Conservation (phyloP, 305 asterid genomes). For the Fraxinus angustifolia region DNA sequence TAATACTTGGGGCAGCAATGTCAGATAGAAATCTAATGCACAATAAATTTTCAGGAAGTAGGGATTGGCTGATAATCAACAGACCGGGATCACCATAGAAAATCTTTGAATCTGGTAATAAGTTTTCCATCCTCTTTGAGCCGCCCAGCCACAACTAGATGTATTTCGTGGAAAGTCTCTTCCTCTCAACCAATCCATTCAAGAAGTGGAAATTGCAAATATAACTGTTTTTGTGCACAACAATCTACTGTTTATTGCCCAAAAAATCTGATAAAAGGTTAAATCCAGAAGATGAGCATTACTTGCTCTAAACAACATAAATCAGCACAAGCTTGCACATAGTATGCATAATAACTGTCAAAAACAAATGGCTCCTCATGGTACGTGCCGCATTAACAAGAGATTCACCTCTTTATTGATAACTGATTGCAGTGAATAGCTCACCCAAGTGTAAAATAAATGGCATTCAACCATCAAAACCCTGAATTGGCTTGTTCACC, state of each 20-base stretch:
- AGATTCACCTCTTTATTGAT: conserved; percentile 28
- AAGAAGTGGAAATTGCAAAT: neutral
- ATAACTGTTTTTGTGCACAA: neutral
- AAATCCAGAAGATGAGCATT: neutral
- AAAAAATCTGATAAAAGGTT: neutral
- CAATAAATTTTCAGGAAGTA: neutral
- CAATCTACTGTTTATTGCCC: conserved; percentile 1
- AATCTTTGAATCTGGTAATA: neutral
- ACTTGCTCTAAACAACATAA: conserved; percentile 12
- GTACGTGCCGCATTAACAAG: conserved; percentile 14
- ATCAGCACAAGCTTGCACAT: conserved; percentile 20
- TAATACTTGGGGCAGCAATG: neutral
- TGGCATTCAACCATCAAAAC: conserved; percentile 25
- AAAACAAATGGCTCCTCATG: conserved; percentile 8
- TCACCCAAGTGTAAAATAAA: conserved; percentile 44
- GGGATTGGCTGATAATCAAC: neutral
- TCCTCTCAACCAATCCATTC: neutral
- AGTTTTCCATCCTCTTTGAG: neutral
- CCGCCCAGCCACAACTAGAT: neutral
- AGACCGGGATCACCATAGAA: neutral
- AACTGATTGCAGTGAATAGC: conserved; percentile 30
- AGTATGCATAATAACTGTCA: conserved; percentile 17
- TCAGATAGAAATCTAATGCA: neutral
- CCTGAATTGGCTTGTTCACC: neutral
- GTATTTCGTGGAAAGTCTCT: neutral